These are phyloP conservation scores for Coelastrella sp. DNA, from an alignment of 139 green algal species.

Conservation along the genomic window DNA sequence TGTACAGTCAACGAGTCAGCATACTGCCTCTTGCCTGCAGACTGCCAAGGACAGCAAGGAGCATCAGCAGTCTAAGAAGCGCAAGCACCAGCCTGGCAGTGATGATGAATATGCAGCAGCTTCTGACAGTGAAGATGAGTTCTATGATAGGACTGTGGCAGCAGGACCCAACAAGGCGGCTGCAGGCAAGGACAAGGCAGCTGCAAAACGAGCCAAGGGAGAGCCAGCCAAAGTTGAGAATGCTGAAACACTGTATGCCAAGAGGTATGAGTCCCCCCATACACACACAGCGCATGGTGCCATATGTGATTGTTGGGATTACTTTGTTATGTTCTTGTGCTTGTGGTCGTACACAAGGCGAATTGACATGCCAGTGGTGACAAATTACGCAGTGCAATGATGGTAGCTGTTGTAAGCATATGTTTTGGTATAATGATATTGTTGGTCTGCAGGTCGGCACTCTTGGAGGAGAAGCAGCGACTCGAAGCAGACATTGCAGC, in stretches of 20 bases:
- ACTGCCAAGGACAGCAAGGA: background rate
- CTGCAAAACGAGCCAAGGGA: background rate
- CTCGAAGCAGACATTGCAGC: conserved; percentile 16
- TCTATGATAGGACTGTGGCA: conserved; percentile 79
- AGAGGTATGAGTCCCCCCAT: too few species aligned
- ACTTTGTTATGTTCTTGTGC: too few species aligned
- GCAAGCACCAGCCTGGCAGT: conserved; percentile 37
- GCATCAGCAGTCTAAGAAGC: conserved; percentile 39
- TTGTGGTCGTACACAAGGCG: too few species aligned
- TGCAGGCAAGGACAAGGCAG: background rate
- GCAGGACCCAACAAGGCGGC: background rate
- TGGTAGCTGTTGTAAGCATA: too few species aligned
- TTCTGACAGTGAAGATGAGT: conserved; percentile 78
- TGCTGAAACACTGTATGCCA: background rate
- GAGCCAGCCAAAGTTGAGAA: conserved; percentile 1
- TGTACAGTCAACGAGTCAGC: too few species aligned
- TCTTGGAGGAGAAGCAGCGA: conserved; percentile 20
- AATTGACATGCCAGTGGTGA: too few species aligned
- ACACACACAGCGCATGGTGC: too few species aligned
- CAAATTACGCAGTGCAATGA: too few species aligned
- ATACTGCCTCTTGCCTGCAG: background rate
- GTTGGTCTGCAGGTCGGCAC: conserved; percentile 8
- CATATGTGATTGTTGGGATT: too few species aligned
- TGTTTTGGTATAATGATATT: background rate
- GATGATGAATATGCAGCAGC: conserved; percentile 61